Conservation (phyloP, 345 rosid species). For the Murraya koenigii region DNA sequence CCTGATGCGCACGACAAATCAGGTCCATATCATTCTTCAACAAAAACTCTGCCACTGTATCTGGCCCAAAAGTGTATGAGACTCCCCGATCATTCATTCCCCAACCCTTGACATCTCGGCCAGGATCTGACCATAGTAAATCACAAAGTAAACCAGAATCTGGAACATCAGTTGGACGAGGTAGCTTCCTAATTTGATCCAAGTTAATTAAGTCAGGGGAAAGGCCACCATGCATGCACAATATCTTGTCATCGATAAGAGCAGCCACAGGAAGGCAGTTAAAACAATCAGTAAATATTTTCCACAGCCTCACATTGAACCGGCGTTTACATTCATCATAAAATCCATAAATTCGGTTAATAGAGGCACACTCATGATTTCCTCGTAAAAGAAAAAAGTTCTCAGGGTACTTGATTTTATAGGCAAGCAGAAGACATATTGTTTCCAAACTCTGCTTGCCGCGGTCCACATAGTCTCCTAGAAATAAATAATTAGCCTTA, state of each 20-base stretch:
- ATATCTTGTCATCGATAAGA: slow-evolving; percentile 78
- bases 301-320: slow-evolving; percentile 82
- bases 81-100: slow-evolving; percentile 93
- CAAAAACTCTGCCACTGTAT: slow-evolving; percentile 67
- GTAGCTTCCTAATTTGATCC: slow-evolving; percentile 69
- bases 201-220: slow-evolving; percentile 74
- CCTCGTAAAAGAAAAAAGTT: slow-evolving; percentile 83
- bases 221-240: slow-evolving; percentile 97
- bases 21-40: slow-evolving; percentile 83
- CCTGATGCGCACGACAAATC: slow-evolving; percentile 96
- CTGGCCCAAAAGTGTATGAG: slow-evolving; percentile 85
- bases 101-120: slow-evolving; percentile 79
- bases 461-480: slow-evolving; percentile 95
- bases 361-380: slow-evolving; percentile 87
- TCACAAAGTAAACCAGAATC: slow-evolving; percentile 91
- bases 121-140: slow-evolving; percentile 93
- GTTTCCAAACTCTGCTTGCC: slow-evolving; percentile 98
- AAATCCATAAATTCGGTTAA: slow-evolving; percentile 87
- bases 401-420: slow-evolving; percentile 87
- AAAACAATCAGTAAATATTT: slow-evolving; percentile 76
- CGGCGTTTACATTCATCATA: slow-evolving; percentile 93
- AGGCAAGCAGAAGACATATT: slow-evolving; percentile 86
- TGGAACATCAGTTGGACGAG: slow-evolving; percentile 87
- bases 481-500: slow-evolving; percentile 71
- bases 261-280: slow-evolving; percentile 95